Percentiles rank a stretch among this genome's conserved stretches.
Conservation (phyloP, 768 basidiomycete genomes). For the Pleurotus tuber-regium region DNA sequence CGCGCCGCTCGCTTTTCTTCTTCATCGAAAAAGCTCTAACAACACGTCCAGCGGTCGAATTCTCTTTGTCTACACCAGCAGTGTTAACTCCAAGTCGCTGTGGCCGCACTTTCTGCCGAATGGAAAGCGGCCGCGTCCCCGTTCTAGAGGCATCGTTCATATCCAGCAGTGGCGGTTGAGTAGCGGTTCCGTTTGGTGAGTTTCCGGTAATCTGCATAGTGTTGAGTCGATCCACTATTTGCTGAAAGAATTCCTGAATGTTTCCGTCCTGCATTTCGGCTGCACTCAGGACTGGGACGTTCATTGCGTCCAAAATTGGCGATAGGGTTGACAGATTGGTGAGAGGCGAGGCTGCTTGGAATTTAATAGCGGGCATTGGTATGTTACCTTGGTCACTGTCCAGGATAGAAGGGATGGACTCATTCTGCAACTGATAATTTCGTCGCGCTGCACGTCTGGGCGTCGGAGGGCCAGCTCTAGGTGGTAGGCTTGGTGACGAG, state of each 20-base stretch:
- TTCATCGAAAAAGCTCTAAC: slow-evolving; percentile 45
- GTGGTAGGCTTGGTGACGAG: slow-evolving; percentile 42
- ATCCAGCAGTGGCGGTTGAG: no score
- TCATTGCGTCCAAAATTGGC: slow-evolving; percentile 23
- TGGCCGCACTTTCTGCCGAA: slow-evolving; percentile 33
- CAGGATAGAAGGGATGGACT: slow-evolving; percentile 1
- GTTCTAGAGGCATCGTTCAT: slow-evolving; percentile 13
- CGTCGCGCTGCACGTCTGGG: slow-evolving; percentile 51
- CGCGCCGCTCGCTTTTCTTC: slow-evolving; percentile 33
- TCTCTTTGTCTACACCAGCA: slow-evolving; percentile 55
- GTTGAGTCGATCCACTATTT: slow-evolving; percentile 79
- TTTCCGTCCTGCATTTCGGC: slow-evolving; percentile 72
- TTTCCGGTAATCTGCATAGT: slow-evolving; percentile 48
- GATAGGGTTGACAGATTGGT: slow-evolving; percentile 21
- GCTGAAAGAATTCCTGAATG: slow-evolving; percentile 82
- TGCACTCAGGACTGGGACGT: slow-evolving; percentile 49
- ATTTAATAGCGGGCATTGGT: slow-evolving; percentile 13
- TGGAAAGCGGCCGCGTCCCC: slow-evolving; percentile 45
- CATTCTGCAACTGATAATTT: slow-evolving; percentile 8
- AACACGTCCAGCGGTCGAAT: slow-evolving; percentile 28
- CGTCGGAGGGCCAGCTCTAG: slow-evolving; percentile 58
- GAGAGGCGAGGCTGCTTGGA: slow-evolving; percentile 20
- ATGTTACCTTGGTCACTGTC: neutral
- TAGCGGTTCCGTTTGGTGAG: neutral
- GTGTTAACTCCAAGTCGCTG: slow-evolving; percentile 21